A percentile compares a stretch with the other conserved stretches of the same genome.
These are phyloP conservation scores for Chlorencoelia australis DNA, from an alignment of 2,329 filamentous ascomycete species.

Conservation along the genomic window DNA sequence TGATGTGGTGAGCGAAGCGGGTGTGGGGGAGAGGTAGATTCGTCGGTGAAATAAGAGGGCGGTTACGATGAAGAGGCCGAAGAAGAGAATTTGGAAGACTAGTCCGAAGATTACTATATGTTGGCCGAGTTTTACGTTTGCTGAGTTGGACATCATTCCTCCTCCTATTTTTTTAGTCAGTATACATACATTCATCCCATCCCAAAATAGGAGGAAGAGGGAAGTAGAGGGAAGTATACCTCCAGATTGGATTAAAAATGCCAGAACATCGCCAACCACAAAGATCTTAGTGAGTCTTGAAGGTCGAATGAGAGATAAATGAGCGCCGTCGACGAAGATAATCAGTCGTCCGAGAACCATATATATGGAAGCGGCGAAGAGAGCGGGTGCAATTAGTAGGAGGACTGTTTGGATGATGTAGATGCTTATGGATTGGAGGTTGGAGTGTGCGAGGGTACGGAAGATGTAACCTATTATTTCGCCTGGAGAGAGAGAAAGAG, in stretches of 20 bases:
- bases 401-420: constrained; percentile 1
- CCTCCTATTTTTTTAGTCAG: constrained; percentile 10
- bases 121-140: constrained; percentile 27
- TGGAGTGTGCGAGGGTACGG: not conserved
- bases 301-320: not conserved
- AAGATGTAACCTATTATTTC: not conserved
- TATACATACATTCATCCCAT: too few relatives aligned
- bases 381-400: constrained; percentile 1
- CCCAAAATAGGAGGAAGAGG: not conserved
- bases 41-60: constrained; percentile 12
- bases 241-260: not conserved
- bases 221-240: constrained; percentile 1
- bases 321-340: not conserved
- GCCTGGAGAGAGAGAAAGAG: not conserved
- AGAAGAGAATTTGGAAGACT: constrained; percentile 40
- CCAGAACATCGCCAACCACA: not conserved
- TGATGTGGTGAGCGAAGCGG: not conserved
- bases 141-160: constrained; percentile 10
- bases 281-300: constrained; percentile 1
- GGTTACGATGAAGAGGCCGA: constrained; percentile 37
- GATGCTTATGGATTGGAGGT: not conserved
- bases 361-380: constrained; percentile 1
- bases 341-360: constrained; percentile 1
- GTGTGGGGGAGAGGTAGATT: constrained; percentile 8
- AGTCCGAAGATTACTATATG: constrained; percentile 38